Base-by-base conservation (phyloP, 1,284 basidiomycete genomes). In the Stygiomarasmius scandens region DNA sequence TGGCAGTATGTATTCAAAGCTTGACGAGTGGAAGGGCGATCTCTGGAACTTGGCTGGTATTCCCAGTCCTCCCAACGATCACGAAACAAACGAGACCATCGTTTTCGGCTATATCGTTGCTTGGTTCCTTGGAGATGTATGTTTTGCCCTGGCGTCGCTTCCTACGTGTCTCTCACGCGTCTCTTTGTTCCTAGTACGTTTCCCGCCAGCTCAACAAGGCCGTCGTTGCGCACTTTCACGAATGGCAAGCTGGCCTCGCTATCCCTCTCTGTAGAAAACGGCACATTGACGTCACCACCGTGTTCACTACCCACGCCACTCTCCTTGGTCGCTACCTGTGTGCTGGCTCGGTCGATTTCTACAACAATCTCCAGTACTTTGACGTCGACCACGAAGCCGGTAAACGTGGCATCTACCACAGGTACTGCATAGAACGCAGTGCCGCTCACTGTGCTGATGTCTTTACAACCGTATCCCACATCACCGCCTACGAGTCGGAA, bases 351-450 rank as follows among this genome's bases (percentile, higher is more conserved):
- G 96, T 98, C 67, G 96, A 99, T 68, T 99, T 99, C 69, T 99
- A 99, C 83, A 99, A 98, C 82, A 98, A 99, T 73, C 81, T 99
- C 25, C 94, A 97, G 73, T 98, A 98, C 82, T 99, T 99, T 77
- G 96, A 99, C 67, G 96, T 98, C 59, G 96, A 99, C 69, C 96
- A 98, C 71, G 96, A 99, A 76, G 96, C 96, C 0, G 96, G 96
- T 51, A 98, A 98, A 78, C 87, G 96, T 62, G 96, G 96, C 12
- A 99, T 99, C 73, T 89, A 89, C 65, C 84, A 85, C 63, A 79
- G 94, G 60, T 98, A 99, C 79, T 99, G 96, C 74, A 96, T 99
- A 68, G 96, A 99, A 75, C 88, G 96, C 56, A 92, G 93, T 9
- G 85, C 96, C 2, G 83, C 96, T 0, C 96, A 98, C 71, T 98